These are phyloP conservation scores for Fragaria iinumae DNA, from an alignment of 306 rosid species.

Conservation along the genomic window DNA sequence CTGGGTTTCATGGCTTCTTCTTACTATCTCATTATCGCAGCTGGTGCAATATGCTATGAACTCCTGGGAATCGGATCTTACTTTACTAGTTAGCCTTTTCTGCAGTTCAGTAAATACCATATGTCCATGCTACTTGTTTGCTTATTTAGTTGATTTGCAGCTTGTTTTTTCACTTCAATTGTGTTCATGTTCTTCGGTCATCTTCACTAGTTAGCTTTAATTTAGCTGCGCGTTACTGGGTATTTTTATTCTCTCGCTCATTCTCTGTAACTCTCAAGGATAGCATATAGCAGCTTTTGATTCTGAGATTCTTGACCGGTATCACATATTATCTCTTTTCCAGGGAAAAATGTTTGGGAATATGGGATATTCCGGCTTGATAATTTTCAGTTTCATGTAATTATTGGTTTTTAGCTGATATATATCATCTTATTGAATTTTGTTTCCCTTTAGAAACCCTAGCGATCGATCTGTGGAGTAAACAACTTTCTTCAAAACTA, in stretches of 20 bases:
- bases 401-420: neutral
- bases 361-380: neutral
- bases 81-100: neutral
- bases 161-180: neutral
- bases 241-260: neutral
- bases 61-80: neutral
- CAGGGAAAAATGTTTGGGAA: neutral
- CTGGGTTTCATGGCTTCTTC: constrained; percentile 72
- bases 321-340: neutral
- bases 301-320: neutral
- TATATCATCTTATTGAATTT: neutral
- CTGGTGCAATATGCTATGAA: neutral
- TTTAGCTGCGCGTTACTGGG: neutral
- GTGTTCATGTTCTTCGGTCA: neutral
- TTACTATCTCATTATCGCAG: constrained; percentile 21
- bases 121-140: neutral
- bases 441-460: neutral
- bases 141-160: neutral
- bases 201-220: neutral
- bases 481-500: neutral
- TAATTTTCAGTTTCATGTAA: neutral
- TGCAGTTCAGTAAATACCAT: neutral
- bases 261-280: neutral
- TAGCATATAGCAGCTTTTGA: neutral
- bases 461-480: neutral